Conservation (phyloP, 768 basidiomycete species). For the Panellus pusillus region DNA sequence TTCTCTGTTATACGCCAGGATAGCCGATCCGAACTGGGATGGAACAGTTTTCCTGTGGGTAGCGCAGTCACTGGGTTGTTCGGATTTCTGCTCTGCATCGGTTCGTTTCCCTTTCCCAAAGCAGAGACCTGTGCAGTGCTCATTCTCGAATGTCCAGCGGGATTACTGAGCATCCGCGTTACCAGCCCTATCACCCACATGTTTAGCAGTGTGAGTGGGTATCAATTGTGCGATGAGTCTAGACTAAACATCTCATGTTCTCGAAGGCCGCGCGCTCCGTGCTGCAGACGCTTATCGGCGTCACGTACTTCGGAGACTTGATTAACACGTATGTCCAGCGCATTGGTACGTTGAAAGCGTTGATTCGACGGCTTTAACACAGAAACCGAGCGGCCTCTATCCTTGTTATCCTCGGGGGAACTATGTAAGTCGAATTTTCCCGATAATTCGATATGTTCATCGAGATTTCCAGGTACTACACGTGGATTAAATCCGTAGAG, state of each 20-base stretch:
- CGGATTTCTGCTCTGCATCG: slow-evolving; percentile 79
- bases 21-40: slow-evolving; percentile 46
- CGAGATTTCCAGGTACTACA: slow-evolving; percentile 46
- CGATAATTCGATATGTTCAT: neutral
- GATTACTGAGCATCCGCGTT: slow-evolving; percentile 77
- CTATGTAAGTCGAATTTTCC: slow-evolving; percentile 47
- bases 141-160: slow-evolving; percentile 35
- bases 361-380: slow-evolving; percentile 10
- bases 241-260: slow-evolving; percentile 13
- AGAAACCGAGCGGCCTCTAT: slow-evolving; percentile 69
- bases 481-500: slow-evolving; percentile 43
- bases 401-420: slow-evolving; percentile 64
- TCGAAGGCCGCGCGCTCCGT: slow-evolving; percentile 76
- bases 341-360: neutral
- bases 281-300: slow-evolving; percentile 78
- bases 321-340: slow-evolving; percentile 59
- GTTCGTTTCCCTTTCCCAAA: neutral
- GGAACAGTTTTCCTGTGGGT: slow-evolving; percentile 57
- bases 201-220: slow-evolving; percentile 70
- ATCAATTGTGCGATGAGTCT: slow-evolving; percentile 4
- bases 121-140: neutral
- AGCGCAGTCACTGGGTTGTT: slow-evolving; percentile 71
- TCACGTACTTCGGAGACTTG: slow-evolving; percentile 73
- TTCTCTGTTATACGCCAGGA: slow-evolving; percentile 38
- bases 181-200: slow-evolving; percentile 85